Evolutionary conservation across 495 filamentous ascomycete genomes (phyloP).

Genomic region (Penicillium samsonianum): DNA sequence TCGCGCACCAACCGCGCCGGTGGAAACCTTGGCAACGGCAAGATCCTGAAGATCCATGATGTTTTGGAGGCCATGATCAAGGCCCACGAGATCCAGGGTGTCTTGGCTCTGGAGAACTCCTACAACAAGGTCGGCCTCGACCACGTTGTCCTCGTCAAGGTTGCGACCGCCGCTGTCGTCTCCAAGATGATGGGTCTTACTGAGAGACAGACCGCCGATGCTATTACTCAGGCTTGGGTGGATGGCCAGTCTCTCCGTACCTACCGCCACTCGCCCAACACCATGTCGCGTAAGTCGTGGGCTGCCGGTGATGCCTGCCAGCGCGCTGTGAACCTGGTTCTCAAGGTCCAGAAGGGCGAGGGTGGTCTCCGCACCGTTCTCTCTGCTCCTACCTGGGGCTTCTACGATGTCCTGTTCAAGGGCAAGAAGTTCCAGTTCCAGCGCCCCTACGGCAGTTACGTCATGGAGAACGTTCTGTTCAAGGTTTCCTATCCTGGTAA

Average conservation of each 20-base stretch:
- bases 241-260: slow-evolving; percentile 95
- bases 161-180: slow-evolving; percentile 91
- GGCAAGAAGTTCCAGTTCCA: slow-evolving; percentile 95
- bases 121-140: slow-evolving; percentile 98
- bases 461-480: slow-evolving; percentile 99
- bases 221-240: slow-evolving; percentile 94
- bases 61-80: slow-evolving; percentile 99
- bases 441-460: slow-evolving; percentile 93
- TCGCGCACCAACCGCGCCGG: slow-evolving; percentile 93
- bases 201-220: slow-evolving; percentile 90
- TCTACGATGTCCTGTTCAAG: slow-evolving; percentile 97
- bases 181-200: slow-evolving; percentile 88
- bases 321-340: slow-evolving; percentile 87
- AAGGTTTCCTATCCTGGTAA: slow-evolving; percentile 96
- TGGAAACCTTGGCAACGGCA: slow-evolving; percentile 81
- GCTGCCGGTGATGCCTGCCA: slow-evolving; percentile 97
- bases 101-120: slow-evolving; percentile 93
- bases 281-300: slow-evolving; percentile 99
- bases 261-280: slow-evolving; percentile 96
- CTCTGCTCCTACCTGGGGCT: slow-evolving; percentile 92
- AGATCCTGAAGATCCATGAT: slow-evolving; percentile 81
- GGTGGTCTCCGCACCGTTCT: slow-evolving; percentile 88
- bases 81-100: slow-evolving; percentile 98
- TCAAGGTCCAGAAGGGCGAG: slow-evolving; percentile 93
- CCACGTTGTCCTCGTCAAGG: slow-evolving; percentile 97